phyloP scores from a whole-genome alignment of 768 basidiomycete species.

The Rhizopogon sp. region DNA sequence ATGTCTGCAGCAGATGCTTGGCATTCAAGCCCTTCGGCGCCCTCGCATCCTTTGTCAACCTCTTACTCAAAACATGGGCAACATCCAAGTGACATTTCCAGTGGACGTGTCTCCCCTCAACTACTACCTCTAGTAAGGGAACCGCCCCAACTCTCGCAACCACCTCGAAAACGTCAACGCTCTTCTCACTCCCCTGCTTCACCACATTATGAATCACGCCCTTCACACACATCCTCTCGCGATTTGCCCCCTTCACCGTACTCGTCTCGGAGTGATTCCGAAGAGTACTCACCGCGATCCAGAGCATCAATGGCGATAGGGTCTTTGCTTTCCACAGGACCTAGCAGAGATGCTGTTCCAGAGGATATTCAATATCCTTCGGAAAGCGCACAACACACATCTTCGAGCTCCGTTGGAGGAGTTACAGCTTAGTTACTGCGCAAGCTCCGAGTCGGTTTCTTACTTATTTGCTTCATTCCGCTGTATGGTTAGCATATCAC shows the following conservation, averaged over 20 bases:
- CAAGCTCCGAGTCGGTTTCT: background rate
- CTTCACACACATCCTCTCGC: constrained; percentile 33
- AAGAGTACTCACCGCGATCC: constrained; percentile 66
- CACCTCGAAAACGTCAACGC: constrained; percentile 60
- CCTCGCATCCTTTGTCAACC: constrained; percentile 30
- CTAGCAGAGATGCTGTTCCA: constrained; percentile 19
- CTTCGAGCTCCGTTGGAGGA: background rate
- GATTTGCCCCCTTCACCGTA: constrained; percentile 72
- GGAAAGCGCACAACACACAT: constrained; percentile 14
- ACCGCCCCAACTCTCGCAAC: constrained; percentile 30
- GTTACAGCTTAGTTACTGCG: constrained; percentile 10
- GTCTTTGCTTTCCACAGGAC: constrained; percentile 55
- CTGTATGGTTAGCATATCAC: constrained; percentile 2
- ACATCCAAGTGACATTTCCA: constrained; percentile 11
- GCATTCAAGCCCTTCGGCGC: constrained; percentile 25
- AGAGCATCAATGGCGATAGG: constrained; percentile 78
- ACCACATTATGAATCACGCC: constrained; percentile 28
- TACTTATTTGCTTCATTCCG: constrained; percentile 5
- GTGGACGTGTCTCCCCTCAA: constrained; percentile 11
- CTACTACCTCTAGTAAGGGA: constrained; percentile 17
- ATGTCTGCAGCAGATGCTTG: constrained; percentile 30
- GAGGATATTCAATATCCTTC: constrained; percentile 21
- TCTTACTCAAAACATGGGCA: constrained; percentile 25
- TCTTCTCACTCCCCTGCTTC: constrained; percentile 49
- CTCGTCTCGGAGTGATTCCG: constrained; percentile 63